Conservation (phyloP, 169 alveolate genomes). For the Cytauxzoon felis region DNA sequence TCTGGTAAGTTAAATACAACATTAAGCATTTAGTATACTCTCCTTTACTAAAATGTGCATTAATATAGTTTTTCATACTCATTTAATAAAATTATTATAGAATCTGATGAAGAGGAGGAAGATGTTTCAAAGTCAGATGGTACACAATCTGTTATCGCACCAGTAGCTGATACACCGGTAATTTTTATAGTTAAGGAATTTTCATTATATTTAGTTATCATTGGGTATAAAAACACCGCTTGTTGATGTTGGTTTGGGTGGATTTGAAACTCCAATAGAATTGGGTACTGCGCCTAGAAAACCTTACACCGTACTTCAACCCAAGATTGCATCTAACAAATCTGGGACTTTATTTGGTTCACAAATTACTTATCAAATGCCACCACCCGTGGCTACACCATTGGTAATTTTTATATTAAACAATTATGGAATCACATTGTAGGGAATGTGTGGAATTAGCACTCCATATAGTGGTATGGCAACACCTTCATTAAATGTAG, state of each 20-base stretch:
- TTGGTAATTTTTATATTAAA: conserved; percentile 4
- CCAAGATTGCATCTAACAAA: conserved; percentile 22
- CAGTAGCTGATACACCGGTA: conserved; percentile 18
- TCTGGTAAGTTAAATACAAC: conserved; percentile 8
- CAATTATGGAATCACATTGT: background rate
- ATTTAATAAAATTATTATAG: background rate
- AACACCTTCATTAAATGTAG: conserved; percentile 46
- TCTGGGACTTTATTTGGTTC: conserved; percentile 55
- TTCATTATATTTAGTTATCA: background rate
- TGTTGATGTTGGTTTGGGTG: conserved; percentile 22
- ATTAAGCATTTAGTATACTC: no score
- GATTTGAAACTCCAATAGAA: conserved; percentile 57
- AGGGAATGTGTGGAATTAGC: conserved; percentile 40
- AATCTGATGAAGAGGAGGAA: conserved; percentile 15
- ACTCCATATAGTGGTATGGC: conserved; percentile 59
- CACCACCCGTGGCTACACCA: conserved; percentile 60
- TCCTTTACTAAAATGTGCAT: no score
- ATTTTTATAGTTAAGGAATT: conserved; percentile 1
- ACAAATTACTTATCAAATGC: conserved; percentile 58
- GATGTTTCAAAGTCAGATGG: conserved; percentile 43
- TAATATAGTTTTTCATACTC: no score
- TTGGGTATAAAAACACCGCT: conserved; percentile 17
- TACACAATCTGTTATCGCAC: conserved; percentile 29
- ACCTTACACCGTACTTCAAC: conserved; percentile 61
- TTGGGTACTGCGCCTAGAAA: conserved; percentile 39